A percentile compares a stretch with the other conserved stretches of the same genome.
phyloP scores from a whole-genome alignment of 371 early-diverging fungal species.

The Rhizopus stolonifer region DNA sequence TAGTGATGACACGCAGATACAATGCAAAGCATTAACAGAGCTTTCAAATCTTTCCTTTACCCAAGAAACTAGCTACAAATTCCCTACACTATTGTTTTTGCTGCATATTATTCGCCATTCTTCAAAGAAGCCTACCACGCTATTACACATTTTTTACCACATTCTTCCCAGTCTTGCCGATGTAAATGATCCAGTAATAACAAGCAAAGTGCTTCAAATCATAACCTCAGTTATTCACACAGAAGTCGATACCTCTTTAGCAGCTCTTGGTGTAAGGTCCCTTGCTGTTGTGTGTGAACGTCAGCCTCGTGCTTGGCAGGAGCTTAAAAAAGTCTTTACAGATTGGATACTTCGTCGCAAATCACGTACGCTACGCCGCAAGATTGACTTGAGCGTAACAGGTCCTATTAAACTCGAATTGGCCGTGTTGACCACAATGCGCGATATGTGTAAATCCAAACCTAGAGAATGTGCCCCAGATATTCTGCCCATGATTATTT shows the following conservation, averaged over 20 bases:
- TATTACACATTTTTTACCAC: constrained; percentile 41
- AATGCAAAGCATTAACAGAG: background rate
- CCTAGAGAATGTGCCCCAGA: constrained; percentile 53
- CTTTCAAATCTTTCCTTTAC: constrained; percentile 1
- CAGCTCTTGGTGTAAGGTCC: constrained; percentile 52
- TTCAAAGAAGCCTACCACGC: constrained; percentile 23
- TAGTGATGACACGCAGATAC: background rate
- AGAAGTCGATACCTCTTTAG: constrained; percentile 32
- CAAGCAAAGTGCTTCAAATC: constrained; percentile 51
- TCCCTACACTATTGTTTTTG: constrained; percentile 44
- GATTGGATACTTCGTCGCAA: constrained; percentile 58
- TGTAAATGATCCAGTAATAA: constrained; percentile 49
- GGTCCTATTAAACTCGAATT: constrained; percentile 53
- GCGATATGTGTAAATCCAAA: constrained; percentile 46
- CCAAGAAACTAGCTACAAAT: constrained; percentile 29
- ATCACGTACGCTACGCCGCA: constrained; percentile 23
- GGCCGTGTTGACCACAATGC: constrained; percentile 52
- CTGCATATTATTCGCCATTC: constrained; percentile 50
- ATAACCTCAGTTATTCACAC: constrained; percentile 44
- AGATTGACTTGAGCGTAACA: constrained; percentile 19
- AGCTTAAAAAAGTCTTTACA: constrained; percentile 50
- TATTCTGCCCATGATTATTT: constrained; percentile 53
- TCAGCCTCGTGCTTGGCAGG: constrained; percentile 63
- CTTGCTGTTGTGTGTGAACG: constrained; percentile 43
- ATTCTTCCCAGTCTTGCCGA: constrained; percentile 47